Evolutionary conservation across 768 basidiomycete species (phyloP).

Genomic region (Naganishia vaughanmartiniae): DNA sequence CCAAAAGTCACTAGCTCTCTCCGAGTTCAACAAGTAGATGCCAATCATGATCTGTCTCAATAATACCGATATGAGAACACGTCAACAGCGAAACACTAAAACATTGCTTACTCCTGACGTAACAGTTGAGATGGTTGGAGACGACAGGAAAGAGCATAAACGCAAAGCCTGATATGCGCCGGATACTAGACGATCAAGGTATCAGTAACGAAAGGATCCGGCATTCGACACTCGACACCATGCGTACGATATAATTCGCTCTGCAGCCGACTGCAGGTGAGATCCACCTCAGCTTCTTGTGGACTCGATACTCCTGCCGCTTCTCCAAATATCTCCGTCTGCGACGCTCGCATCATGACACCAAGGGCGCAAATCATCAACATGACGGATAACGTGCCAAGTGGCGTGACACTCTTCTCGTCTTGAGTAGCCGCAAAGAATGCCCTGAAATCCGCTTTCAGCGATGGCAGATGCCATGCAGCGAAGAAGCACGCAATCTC

Average conservation of each 20-base stretch:
- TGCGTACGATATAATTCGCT: slow-evolving; percentile 49
- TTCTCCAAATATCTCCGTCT: slow-evolving; percentile 44
- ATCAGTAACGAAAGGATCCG: slow-evolving; percentile 1
- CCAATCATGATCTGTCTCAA: slow-evolving; percentile 38
- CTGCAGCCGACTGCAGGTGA: slow-evolving; percentile 47
- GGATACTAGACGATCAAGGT: slow-evolving; percentile 39
- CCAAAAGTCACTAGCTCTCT: slow-evolving; percentile 49
- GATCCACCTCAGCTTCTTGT: slow-evolving; percentile 40
- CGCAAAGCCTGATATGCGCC: slow-evolving; percentile 49
- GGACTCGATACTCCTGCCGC: neutral
- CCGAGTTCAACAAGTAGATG: slow-evolving; percentile 45
- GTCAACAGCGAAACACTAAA: neutral
- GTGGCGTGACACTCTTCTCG: slow-evolving; percentile 47
- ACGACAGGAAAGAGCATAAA: slow-evolving; percentile 49
- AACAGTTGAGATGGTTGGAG: slow-evolving; percentile 45
- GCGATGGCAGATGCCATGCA: slow-evolving; percentile 48
- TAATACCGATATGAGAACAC: neutral
- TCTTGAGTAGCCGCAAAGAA: slow-evolving; percentile 43
- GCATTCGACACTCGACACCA: neutral
- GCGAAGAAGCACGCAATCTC: slow-evolving; percentile 45
- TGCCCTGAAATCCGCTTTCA: slow-evolving; percentile 42
- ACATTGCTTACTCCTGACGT: slow-evolving; percentile 37
- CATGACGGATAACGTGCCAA: slow-evolving; percentile 42
- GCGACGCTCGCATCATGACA: slow-evolving; percentile 46
- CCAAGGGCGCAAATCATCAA: slow-evolving; percentile 49